A percentile compares a stretch with the other conserved stretches of the same genome.
These are phyloP conservation scores for Thalassiosira livingstoniorum DNA, from an alignment of 352 stramenopile genomes.

Conservation along the genomic window DNA sequence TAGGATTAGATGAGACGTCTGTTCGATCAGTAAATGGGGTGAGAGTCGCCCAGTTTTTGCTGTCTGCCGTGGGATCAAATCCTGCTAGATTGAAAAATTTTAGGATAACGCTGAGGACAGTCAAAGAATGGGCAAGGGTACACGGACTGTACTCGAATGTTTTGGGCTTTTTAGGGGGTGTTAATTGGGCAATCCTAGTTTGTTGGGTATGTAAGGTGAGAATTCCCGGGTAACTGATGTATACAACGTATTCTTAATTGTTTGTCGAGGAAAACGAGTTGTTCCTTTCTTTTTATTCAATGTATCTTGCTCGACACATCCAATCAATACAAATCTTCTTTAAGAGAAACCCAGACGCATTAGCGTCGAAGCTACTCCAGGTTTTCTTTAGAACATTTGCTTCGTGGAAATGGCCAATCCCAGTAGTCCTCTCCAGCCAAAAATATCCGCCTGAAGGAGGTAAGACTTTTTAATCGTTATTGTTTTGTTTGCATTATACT, in stretches of 20 bases:
- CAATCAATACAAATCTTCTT: slow-evolving; percentile 13
- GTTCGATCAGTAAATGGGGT: slow-evolving; percentile 94
- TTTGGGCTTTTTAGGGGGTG: slow-evolving; percentile 96
- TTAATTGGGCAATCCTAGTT: slow-evolving; percentile 99
- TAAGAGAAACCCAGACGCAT: slow-evolving; percentile 65
- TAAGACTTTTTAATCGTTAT: slow-evolving; percentile 1
- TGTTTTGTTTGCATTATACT: slow-evolving; percentile 1
- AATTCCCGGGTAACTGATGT: no score
- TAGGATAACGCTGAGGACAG: slow-evolving; percentile 89
- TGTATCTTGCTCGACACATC: no score
- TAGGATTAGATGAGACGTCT: slow-evolving; percentile 90
- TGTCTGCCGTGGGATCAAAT: slow-evolving; percentile 87
- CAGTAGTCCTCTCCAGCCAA: slow-evolving; percentile 89
- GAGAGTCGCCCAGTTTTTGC: slow-evolving; percentile 94
- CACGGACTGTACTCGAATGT: slow-evolving; percentile 99
- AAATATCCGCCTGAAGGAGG: slow-evolving; percentile 27
- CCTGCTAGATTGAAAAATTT: slow-evolving; percentile 84
- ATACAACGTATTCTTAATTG: no score
- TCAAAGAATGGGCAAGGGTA: slow-evolving; percentile 88
- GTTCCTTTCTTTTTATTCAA: no score
- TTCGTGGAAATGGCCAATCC: slow-evolving; percentile 95
- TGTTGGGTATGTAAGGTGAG: slow-evolving; percentile 85
- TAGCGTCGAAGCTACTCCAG: slow-evolving; percentile 88
- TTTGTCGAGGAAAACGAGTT: no score
- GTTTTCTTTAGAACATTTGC: slow-evolving; percentile 96